phyloP scores from a whole-genome alignment of 1,284 basidiomycete genomes.

The Malassezia pachydermatis region DNA sequence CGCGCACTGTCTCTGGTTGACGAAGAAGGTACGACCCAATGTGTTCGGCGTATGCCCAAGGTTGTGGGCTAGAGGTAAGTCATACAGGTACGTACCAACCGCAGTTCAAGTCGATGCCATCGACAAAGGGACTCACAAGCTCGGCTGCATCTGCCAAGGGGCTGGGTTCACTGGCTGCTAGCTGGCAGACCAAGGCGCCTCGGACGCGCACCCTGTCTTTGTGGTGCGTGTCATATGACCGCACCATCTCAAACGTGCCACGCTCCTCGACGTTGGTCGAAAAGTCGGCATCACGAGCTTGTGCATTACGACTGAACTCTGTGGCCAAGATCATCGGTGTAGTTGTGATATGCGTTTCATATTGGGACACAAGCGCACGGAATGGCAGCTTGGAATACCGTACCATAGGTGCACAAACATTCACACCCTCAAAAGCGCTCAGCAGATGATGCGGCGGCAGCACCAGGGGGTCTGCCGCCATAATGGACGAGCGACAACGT shows the following conservation, averaged over 20 bases:
- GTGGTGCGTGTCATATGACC: too few species aligned
- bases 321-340: conserved; percentile 57
- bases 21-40: conserved; percentile 56
- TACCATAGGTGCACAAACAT: conserved; percentile 52
- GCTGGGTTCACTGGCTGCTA: conserved; percentile 53
- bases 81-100: conserved; percentile 32
- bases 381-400: conserved; percentile 57
- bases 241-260: conserved; percentile 37
- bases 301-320: conserved; percentile 55
- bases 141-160: conserved; percentile 56
- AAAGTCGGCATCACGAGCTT: conserved; percentile 55
- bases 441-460: conserved; percentile 29
- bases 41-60: conserved; percentile 51
- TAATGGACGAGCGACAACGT: background rate
- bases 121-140: conserved; percentile 53
- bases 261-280: conserved; percentile 53
- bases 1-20: conserved; percentile 55
- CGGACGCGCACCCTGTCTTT: conserved; percentile 49
- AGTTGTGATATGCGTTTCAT: conserved; percentile 56
- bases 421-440: conserved; percentile 27
- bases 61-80: conserved; percentile 25
- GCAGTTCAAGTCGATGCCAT: conserved; percentile 57
- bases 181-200: conserved; percentile 55
- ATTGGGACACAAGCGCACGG: conserved; percentile 54
- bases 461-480: conserved; percentile 11